Base-by-base conservation (phyloP, 2,329 filamentous ascomycete species). In the Fusarium sp. region DNA sequence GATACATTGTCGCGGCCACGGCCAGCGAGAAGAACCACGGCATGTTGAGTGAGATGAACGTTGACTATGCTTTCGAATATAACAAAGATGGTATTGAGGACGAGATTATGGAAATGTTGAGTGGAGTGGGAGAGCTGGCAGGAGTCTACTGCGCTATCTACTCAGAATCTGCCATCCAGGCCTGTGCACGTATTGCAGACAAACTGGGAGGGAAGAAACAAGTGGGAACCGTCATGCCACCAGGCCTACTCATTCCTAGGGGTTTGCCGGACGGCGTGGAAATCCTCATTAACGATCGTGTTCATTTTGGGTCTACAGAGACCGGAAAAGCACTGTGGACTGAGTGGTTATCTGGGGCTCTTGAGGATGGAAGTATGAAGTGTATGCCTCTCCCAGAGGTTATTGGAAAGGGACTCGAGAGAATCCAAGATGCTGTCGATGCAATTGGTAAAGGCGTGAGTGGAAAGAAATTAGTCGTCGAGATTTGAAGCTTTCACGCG, bases 181-280 rank as follows among this genome's bases (percentile, higher is more conserved):
- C 30, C 1, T 47, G 50, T 11, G 40, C 40, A 10, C n/a, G 30
- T 2, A 53, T 53, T 35, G n/a, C 25, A 37, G 10, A 35, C 30
- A 27, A 23, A 2, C 17, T 47, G 1, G 9, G 0, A 4, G 50
- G 40, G 1, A 46, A 25, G 20, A 53, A 37, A 27, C 20, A 5
- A 8, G 7, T 53, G 9, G 50, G 50, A 10, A 53, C 50, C 13
- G 32, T 53, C 15, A n/a, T 53, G 4, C 50, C 50, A 8, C 40
- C 50, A 6, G 30, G 50, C 0, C 2, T 53, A 0, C 20, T 40
- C 0, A 4, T 53, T 0, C 50, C 50, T 11, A 30, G 13, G n/a
- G 15, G 3, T 0, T 25, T 27, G 6, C 40, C 50, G 2, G 22
- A 25, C 1, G 7, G 27, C 2, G 40, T 53, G 1, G 11, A 47